Evolutionary conservation across 2,329 filamentous ascomycete species (phyloP).

Genomic region (Botryotinia calthae): DNA sequence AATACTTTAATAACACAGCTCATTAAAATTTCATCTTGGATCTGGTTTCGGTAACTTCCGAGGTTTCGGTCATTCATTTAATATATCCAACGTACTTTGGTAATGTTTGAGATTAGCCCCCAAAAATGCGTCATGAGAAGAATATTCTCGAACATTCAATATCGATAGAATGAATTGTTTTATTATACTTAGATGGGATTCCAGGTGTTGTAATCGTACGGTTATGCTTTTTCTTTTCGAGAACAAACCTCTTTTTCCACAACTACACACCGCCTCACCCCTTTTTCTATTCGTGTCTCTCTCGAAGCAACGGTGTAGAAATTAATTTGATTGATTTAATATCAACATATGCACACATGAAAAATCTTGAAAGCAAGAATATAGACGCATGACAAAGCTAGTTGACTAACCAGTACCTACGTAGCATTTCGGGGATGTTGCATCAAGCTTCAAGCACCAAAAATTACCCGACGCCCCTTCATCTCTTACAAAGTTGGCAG

Average conservation of each 20-base stretch:
- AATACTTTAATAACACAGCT: not conserved
- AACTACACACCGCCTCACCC: constrained; percentile 8
- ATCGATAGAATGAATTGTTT: not conserved
- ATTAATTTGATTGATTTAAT: constrained; percentile 8
- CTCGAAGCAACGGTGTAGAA: not conserved
- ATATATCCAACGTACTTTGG: not conserved
- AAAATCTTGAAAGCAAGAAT: not conserved
- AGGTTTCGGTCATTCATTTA: not conserved
- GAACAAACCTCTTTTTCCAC: not conserved
- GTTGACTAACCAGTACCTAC: not conserved
- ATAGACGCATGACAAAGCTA: not conserved
- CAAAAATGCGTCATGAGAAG: not conserved
- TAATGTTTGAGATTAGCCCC: constrained; percentile 2
- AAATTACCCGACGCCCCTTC: constrained; percentile 16
- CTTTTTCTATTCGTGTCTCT: constrained; percentile 3
- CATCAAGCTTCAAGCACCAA: constrained; percentile 12
- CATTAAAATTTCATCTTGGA: not conserved
- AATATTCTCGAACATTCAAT: constrained; percentile 15
- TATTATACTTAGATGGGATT: not conserved
- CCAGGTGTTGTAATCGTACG: not conserved
- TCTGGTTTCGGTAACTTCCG: not conserved
- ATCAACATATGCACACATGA: not conserved
- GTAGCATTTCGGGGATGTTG: constrained; percentile 12
- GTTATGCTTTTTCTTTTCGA: not conserved
- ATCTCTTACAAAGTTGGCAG: constrained; percentile 8